Base-by-base conservation (phyloP, 2,329 filamentous ascomycete species). In the Seiridium cupressi region DNA sequence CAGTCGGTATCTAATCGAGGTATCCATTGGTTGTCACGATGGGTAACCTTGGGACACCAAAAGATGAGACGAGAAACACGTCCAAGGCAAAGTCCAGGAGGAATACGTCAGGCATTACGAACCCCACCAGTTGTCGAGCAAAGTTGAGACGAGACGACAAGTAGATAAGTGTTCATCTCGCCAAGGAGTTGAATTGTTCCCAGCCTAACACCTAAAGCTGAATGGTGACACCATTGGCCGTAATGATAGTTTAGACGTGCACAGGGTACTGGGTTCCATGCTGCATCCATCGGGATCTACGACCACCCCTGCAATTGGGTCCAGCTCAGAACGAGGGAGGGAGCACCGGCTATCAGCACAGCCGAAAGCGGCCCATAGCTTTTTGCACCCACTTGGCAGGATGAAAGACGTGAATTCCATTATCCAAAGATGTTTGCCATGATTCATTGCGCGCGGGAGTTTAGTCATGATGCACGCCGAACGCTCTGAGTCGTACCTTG, bases 81-180 rank as follows among this genome's bases (percentile, higher is more conserved):
- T 26, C 18, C 18, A 26, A 36, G n/a, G 49, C 13, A 36, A 36
- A 18, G n/a, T 38, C 26, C 10, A 31, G 11, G 10, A 48, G 6
- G 38, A 57, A 51, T 47, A 58, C 56, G 56, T 51, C 56, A 58
- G 47, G 40, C 56, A 51, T 51, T 51, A 40, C 47, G 48, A 51
- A 32, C 46, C 31, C 48, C 38, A 51, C 54, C 31, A 34, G 13
- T n/a, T 57, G 4, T 34, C 18, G 44, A 47, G 35, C n/a, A 31
- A 57, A 38, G 44, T 26, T 31, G 54, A 38, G n/a, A 46, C 34
- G 42, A 48, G 44, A 48, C 32, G 54, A 35, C 40, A 31, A 26
- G 26, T 55, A 55, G 51, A 55, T 55, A 42, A 55, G 51, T 42
- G 49, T 34, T 36, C 49, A n/a, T 36, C n/a, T 11, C 11, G 49